phyloP scores from a whole-genome alignment of 768 basidiomycete genomes.

The Tulasnella sp. region DNA sequence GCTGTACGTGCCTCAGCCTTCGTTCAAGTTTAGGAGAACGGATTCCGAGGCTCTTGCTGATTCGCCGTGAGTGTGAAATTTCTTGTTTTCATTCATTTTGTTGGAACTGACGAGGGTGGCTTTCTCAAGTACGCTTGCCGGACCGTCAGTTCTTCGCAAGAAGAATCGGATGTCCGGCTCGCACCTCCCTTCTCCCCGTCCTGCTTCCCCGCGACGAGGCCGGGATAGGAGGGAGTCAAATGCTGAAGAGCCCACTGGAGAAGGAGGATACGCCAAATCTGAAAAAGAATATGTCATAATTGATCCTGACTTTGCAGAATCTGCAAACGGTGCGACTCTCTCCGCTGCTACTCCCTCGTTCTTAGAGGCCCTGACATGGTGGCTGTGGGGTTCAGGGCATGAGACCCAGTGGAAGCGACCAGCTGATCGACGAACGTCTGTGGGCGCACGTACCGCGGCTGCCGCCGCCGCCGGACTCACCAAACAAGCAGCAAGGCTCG shows the following conservation, averaged over 20 bases:
- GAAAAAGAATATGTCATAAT: slow-evolving; percentile 81
- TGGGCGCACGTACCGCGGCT: not conserved
- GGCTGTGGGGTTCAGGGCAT: slow-evolving; percentile 18
- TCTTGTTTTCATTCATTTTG: not conserved
- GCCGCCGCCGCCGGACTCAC: slow-evolving; percentile 16
- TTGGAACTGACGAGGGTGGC: not conserved
- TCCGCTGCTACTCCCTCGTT: slow-evolving; percentile 45
- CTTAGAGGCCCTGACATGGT: slow-evolving; percentile 31
- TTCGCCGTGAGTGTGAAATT: not conserved
- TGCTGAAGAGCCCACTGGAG: slow-evolving; percentile 15
- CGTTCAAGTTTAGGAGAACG: slow-evolving; percentile 16
- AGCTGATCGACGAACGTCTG: not conserved
- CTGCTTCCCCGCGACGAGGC: not conserved
- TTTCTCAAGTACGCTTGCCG: slow-evolving; percentile 20
- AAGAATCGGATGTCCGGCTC: not conserved
- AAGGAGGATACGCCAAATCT: slow-evolving; percentile 14
- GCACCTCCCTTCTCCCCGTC: not conserved
- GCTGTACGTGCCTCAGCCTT: slow-evolving; percentile 14
- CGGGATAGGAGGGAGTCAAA: not conserved
- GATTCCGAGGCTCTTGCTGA: not conserved
- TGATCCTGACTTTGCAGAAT: slow-evolving; percentile 28
- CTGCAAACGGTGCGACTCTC: slow-evolving; percentile 19
- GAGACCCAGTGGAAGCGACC: slow-evolving; percentile 5
- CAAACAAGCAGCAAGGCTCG: slow-evolving; percentile 14
- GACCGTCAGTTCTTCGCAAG: not conserved